phyloP scores from a whole-genome alignment of 176 grass and related monocot genomes.

The Cenchrus purpureus region DNA sequence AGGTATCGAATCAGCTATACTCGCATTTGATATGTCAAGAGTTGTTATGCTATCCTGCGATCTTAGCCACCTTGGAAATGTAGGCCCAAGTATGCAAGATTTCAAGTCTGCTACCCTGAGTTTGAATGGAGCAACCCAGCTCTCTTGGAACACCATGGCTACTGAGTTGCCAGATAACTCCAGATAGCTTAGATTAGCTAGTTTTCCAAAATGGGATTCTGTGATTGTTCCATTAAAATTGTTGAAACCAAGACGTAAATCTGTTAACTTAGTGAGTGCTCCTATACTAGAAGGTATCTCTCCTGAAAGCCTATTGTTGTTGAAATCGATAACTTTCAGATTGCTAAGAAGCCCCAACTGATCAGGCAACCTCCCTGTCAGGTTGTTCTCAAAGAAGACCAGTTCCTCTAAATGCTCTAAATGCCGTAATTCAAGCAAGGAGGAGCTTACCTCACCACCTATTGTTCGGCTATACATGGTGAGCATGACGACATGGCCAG shows the following conservation, averaged over 20 bases:
- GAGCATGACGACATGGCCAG: too few species aligned
- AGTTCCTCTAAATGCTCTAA: neutral
- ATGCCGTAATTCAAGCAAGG: too few species aligned
- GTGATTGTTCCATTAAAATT: slow-evolving; percentile 32
- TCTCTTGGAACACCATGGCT: neutral
- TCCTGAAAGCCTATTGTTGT: slow-evolving; percentile 23
- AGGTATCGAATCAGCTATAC: slow-evolving; percentile 3
- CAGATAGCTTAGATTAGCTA: neutral
- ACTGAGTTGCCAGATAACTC: neutral
- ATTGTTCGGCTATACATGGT: too few species aligned
- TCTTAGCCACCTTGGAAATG: slow-evolving; percentile 39
- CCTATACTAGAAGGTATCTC: slow-evolving; percentile 27
- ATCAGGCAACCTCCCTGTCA: slow-evolving; percentile 25
- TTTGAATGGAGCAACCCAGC: slow-evolving; percentile 24
- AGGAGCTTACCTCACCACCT: too few species aligned
- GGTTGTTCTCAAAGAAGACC: neutral
- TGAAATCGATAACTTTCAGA: slow-evolving; percentile 1
- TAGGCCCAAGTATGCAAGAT: slow-evolving; percentile 1
- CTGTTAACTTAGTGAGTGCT: neutral
- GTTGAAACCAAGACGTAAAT: neutral
- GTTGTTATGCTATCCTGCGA: neutral
- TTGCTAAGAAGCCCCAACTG: neutral
- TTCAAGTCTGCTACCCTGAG: fast-evolving
- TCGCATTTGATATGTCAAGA: slow-evolving; percentile 22
- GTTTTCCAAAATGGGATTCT: slow-evolving; percentile 28